A percentile compares a stretch with the other conserved stretches of the same genome.
phyloP scores from a whole-genome alignment of 2,329 filamentous ascomycete species.

The Tolypocladium ovalisporum region DNA sequence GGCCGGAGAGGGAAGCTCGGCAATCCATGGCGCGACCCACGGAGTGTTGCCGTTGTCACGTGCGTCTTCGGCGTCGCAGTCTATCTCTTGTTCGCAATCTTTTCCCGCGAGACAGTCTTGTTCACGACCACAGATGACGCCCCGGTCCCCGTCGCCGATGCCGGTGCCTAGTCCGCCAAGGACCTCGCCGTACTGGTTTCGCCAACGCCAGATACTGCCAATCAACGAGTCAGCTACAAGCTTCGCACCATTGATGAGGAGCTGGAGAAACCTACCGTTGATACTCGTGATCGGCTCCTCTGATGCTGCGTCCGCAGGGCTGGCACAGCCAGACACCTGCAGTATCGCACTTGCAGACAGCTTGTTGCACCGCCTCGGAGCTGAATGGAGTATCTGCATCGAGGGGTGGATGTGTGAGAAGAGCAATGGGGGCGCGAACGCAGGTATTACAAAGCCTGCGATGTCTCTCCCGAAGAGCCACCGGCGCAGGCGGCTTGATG shows the following conservation, averaged over 20 bases:
- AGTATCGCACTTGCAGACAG: constrained; percentile 40
- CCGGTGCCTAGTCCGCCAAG: constrained; percentile 75
- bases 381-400: constrained; percentile 34
- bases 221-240: not conserved
- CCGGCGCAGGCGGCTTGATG: constrained; percentile 65
- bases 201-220: constrained; percentile 73
- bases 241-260: not conserved
- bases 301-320: constrained; percentile 65
- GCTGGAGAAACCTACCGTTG: constrained; percentile 31
- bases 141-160: constrained; percentile 78
- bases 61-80: constrained; percentile 72
- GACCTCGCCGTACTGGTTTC: constrained; percentile 71
- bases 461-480: constrained; percentile 61
- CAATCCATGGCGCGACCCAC: constrained; percentile 5
- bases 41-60: constrained; percentile 26
- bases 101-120: constrained; percentile 63
- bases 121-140: constrained; percentile 78
- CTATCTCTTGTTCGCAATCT: constrained; percentile 72
- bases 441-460: constrained; percentile 73
- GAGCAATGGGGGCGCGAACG: constrained; percentile 55
- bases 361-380: constrained; percentile 44
- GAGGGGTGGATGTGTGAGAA: constrained; percentile 35
- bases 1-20: constrained; percentile 9
- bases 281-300: constrained; percentile 47
- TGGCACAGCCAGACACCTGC: constrained; percentile 74